A percentile compares a stretch with the other conserved stretches of the same genome.
Conservation (phyloP, 176 grass and related monocot species). For the Zoysia pacifica region DNA sequence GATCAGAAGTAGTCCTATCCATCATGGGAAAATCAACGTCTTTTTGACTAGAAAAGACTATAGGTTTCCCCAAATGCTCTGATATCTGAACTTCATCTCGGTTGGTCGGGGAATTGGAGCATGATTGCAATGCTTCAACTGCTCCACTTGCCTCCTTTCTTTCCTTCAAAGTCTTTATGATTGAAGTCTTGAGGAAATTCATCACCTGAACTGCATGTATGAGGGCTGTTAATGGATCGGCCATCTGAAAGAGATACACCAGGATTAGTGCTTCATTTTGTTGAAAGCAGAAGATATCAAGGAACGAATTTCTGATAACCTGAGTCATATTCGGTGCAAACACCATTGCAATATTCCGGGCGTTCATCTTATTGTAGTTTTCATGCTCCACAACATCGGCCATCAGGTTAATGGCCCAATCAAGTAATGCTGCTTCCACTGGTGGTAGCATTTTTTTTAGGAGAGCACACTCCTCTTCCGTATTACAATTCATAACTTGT, state of each 20-base stretch:
- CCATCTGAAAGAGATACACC: constrained; percentile 69
- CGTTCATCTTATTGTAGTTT: constrained; percentile 81
- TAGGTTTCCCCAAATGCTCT: constrained; percentile 37
- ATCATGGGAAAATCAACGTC: constrained; percentile 41
- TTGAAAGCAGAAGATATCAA: neutral
- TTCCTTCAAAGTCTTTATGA: constrained; percentile 73
- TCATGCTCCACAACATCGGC: constrained; percentile 88
- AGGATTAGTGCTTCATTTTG: constrained; percentile 15
- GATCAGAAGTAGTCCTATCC: constrained; percentile 50
- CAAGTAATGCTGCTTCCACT: constrained; percentile 71
- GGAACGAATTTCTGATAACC: constrained; percentile 45
- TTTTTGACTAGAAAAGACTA: constrained; percentile 20
- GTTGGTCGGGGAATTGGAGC: constrained; percentile 58
- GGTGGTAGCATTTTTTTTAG: constrained; percentile 62
- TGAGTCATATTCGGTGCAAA: constrained; percentile 95
- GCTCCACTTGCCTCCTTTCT: constrained; percentile 49
- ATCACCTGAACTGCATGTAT: constrained; percentile 94
- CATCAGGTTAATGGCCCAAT: constrained; percentile 93
- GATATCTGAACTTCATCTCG: constrained; percentile 43
- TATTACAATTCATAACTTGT: constrained; percentile 84
- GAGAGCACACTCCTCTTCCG: constrained; percentile 66
- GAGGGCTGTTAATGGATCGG: constrained; percentile 86
- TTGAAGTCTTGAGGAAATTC: constrained; percentile 90
- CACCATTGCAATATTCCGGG: constrained; percentile 74
- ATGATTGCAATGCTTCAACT: constrained; percentile 40